Conservation (phyloP, 73 alveolate genomes). For the Durusdinium trenchii region DNA sequence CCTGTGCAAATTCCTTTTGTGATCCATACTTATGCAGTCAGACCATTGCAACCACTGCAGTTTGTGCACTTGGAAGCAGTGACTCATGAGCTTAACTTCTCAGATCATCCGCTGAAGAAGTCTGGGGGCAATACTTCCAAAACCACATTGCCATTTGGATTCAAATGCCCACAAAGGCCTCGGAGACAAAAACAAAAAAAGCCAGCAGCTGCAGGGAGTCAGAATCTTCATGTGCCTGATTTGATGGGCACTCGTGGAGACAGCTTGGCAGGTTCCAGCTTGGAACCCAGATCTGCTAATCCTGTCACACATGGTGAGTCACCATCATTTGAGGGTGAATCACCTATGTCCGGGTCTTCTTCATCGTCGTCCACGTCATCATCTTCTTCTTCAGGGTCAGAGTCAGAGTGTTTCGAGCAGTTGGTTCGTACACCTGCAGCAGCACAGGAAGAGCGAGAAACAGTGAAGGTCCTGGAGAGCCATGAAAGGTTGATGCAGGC, state of each 20-base stretch:
- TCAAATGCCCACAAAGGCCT: background rate
- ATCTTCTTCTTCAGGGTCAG: too few species aligned
- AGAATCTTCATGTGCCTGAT: too few species aligned
- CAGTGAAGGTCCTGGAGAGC: background rate
- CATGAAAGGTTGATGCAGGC: background rate
- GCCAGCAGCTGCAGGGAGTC: background rate
- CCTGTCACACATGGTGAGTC: too few species aligned
- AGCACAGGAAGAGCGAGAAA: background rate
- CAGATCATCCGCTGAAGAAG: too few species aligned
- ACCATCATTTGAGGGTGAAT: too few species aligned
- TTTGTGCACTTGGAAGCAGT: background rate
- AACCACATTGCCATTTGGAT: background rate
- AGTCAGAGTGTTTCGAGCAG: background rate
- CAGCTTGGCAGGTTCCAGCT: too few species aligned
- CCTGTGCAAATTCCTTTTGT: background rate
- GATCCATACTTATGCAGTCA: background rate
- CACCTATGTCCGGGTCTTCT: too few species aligned
- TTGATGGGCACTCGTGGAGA: too few species aligned
- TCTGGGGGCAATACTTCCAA: too few species aligned
- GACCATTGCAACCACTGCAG: background rate
- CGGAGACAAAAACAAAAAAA: background rate
- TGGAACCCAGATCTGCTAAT: too few species aligned
- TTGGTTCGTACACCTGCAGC: background rate
- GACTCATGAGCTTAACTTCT: background rate
- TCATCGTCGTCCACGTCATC: too few species aligned